phyloP scores from a whole-genome alignment of 495 filamentous ascomycete species.

The Aspergillus ellipticus region DNA sequence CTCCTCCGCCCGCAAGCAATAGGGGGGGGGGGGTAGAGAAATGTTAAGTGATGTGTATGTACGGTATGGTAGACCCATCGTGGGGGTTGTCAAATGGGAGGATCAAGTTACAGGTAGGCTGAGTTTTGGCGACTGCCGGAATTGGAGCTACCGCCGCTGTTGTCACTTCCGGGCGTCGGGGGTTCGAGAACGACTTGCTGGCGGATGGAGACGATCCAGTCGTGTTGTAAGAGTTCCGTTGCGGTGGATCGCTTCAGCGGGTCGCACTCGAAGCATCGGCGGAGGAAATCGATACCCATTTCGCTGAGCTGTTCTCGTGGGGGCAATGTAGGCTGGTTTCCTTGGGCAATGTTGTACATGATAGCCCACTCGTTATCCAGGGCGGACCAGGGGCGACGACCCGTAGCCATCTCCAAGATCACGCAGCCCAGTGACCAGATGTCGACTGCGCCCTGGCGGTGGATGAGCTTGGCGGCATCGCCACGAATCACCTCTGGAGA shows the following conservation, averaged over 20 bases:
- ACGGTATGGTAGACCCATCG: not conserved
- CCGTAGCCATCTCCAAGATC: conserved; percentile 95
- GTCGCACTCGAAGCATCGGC: conserved; percentile 83
- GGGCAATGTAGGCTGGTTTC: conserved; percentile 84
- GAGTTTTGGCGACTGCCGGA: conserved; percentile 36
- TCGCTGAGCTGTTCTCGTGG: conserved; percentile 77
- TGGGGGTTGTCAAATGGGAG: not conserved
- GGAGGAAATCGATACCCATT: conserved; percentile 81
- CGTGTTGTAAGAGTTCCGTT: conserved; percentile 87
- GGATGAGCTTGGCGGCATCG: conserved; percentile 46
- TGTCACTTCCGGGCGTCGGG: conserved; percentile 43
- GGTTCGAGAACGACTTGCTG: conserved; percentile 57
- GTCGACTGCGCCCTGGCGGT: conserved; percentile 85
- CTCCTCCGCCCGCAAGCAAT: no score
- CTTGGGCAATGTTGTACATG: conserved; percentile 99
- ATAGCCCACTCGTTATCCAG: conserved; percentile 99
- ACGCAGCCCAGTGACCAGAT: conserved; percentile 98
- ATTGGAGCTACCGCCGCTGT: conserved; percentile 28
- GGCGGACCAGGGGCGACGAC: conserved; percentile 91
- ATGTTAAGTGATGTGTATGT: not conserved
- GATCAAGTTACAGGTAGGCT: conserved; percentile 19
- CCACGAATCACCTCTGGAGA: conserved; percentile 97
- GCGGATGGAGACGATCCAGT: conserved; percentile 80
- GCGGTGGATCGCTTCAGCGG: conserved; percentile 75
- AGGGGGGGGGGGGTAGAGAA: not conserved